These are phyloP conservation scores for Arachnomyces sp. DNA, from an alignment of 2,329 filamentous ascomycete genomes.

Conservation along the genomic window DNA sequence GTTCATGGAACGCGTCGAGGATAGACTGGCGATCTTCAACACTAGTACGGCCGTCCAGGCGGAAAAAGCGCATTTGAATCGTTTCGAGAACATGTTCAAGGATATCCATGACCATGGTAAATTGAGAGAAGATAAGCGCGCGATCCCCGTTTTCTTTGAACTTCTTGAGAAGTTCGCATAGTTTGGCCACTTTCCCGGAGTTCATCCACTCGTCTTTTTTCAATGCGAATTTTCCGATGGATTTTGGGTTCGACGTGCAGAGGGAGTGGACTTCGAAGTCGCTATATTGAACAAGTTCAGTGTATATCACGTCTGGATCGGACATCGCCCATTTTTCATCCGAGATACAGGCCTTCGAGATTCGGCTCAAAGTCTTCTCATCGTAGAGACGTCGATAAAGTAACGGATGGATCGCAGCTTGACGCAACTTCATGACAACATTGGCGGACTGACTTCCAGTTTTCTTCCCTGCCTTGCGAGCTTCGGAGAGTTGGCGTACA, in stretches of 20 bases:
- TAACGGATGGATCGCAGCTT: constrained; percentile 84
- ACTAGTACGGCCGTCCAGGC: constrained; percentile 76
- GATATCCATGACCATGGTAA: constrained; percentile 84
- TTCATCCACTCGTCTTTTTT: constrained; percentile 58
- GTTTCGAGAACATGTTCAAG: constrained; percentile 72
- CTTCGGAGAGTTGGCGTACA: constrained; percentile 52
- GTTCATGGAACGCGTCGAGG: constrained; percentile 75
- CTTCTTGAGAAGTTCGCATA: constrained; percentile 62
- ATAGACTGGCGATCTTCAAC: constrained; percentile 78
- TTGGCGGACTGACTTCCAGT: constrained; percentile 50
- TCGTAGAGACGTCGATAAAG: constrained; percentile 76
- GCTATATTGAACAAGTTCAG: constrained; percentile 47
- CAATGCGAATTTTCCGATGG: constrained; percentile 49
- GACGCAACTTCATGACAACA: constrained; percentile 81
- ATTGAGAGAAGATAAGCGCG: constrained; percentile 85
- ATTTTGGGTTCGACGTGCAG: constrained; percentile 45
- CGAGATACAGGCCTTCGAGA: constrained; percentile 67
- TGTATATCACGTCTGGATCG: constrained; percentile 44
- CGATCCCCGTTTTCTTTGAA: constrained; percentile 78
- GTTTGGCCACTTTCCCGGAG: constrained; percentile 75
- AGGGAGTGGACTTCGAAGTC: constrained; percentile 56
- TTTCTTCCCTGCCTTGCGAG: constrained; percentile 49
- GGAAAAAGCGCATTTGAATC: constrained; percentile 64
- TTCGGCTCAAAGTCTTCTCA: constrained; percentile 64
- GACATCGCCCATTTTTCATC: constrained; percentile 49